Evolutionary conservation across 306 rosid genomes (phyloP).

Genomic region (Ziziphus jujuba): DNA sequence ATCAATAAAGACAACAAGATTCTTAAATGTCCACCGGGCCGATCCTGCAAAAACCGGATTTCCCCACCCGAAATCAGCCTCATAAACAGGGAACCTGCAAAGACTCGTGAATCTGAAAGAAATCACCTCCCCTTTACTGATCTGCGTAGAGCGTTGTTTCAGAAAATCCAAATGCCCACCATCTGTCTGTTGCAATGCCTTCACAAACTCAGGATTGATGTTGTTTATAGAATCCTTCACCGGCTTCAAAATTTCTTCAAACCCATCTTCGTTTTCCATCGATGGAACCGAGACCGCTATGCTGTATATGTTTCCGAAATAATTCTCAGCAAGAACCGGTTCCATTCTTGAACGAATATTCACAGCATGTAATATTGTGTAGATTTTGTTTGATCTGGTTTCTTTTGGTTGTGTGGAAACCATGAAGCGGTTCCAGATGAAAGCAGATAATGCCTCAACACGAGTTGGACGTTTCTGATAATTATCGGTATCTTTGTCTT

Average conservation of each 20-base stretch:
- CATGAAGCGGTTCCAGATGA: conserved; percentile 36
- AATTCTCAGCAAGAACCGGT: conserved; percentile 31
- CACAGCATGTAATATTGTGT: conserved; percentile 26
- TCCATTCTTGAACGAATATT: conserved; percentile 38
- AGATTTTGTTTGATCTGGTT: background rate
- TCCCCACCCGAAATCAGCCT: conserved; percentile 19
- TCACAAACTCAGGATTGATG: conserved; percentile 13
- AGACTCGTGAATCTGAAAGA: conserved; percentile 6
- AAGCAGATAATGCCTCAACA: conserved; percentile 44
- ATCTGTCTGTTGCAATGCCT: no score
- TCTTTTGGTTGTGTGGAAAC: conserved; percentile 8
- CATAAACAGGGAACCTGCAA: conserved; percentile 14
- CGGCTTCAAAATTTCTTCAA: conserved; percentile 5
- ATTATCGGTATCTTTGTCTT: background rate
- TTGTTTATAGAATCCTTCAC: conserved; percentile 21
- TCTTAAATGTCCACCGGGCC: conserved; percentile 5
- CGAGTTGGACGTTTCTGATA: conserved; percentile 33
- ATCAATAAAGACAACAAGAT: conserved; percentile 5
- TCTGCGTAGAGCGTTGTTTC: background rate
- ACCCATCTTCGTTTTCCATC: conserved; percentile 2
- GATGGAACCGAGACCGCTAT: background rate
- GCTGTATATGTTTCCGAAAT: conserved; percentile 33
- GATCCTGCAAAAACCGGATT: conserved; percentile 5
- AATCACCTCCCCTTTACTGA: background rate
- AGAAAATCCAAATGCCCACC: background rate